Evolutionary conservation across 2,329 filamentous ascomycete genomes (phyloP).

Genomic region (Epichloe typhina): DNA sequence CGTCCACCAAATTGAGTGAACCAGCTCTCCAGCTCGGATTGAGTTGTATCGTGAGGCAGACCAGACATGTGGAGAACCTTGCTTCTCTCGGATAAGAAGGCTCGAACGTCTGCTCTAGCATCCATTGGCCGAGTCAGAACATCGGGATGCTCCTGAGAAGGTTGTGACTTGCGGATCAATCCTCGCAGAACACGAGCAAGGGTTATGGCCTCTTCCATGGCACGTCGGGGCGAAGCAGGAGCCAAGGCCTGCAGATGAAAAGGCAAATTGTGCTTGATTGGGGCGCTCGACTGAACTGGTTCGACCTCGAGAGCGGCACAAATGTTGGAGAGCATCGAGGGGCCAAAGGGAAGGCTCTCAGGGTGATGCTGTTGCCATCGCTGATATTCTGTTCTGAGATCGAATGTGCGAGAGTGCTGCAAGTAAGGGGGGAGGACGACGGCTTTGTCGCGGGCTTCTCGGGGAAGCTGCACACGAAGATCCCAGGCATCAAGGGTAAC

Average conservation of each 20-base stretch:
- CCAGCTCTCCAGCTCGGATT: constrained; percentile 98
- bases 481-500: constrained; percentile 98
- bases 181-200: constrained; percentile 84
- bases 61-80: constrained; percentile 98
- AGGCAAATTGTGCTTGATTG: constrained; percentile 96
- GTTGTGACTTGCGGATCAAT: constrained; percentile 91
- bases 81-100: constrained; percentile 89
- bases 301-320: constrained; percentile 97
- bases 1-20: constrained; percentile 97
- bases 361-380: constrained; percentile 98
- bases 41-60: constrained; percentile 91
- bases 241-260: constrained; percentile 95
- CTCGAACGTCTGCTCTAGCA: constrained; percentile 87
- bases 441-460: constrained; percentile 95
- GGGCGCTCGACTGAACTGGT: constrained; percentile 90
- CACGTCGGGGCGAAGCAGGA: constrained; percentile 85
- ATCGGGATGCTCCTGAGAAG: constrained; percentile 83
- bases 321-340: constrained; percentile 91
- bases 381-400: constrained; percentile 93
- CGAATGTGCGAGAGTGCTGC: constrained; percentile 94
- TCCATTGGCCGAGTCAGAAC: constrained; percentile 93
- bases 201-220: constrained; percentile 95
- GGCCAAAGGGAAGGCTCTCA: constrained; percentile 91
- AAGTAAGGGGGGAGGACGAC: constrained; percentile 93
- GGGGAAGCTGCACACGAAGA: constrained; percentile 93